phyloP scores from a whole-genome alignment of 2,329 filamentous ascomycete species.

The Teratosphaeria zuluensis region DNA sequence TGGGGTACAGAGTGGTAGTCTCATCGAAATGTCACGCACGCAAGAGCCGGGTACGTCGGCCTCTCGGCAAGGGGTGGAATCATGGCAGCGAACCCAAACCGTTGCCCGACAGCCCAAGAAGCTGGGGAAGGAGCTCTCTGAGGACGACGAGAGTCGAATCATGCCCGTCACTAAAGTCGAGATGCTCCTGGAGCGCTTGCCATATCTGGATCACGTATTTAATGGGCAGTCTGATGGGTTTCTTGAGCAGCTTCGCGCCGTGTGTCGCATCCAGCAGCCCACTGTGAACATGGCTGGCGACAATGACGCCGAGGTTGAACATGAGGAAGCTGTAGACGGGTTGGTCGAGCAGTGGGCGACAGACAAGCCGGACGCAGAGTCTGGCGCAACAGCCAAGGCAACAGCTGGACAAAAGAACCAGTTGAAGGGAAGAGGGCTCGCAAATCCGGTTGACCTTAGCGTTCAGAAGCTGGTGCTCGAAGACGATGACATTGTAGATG shows the following conservation, averaged over 20 bases:
- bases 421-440: conserved; percentile 6
- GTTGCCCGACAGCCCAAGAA: background rate
- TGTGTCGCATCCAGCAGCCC: conserved; percentile 44
- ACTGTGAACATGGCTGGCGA: conserved; percentile 8
- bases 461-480: conserved; percentile 30
- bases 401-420: background rate
- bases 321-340: conserved; percentile 1
- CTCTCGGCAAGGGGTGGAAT: conserved; percentile 9
- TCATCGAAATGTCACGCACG: background rate
- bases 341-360: conserved; percentile 33
- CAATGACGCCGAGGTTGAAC: conserved; percentile 22
- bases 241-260: conserved; percentile 58
- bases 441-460: conserved; percentile 15
- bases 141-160: background rate
- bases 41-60: background rate
- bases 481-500: conserved; percentile 40
- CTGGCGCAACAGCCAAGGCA: background rate
- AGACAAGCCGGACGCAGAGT: conserved; percentile 26
- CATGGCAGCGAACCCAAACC: conserved; percentile 12
- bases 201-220: conserved; percentile 66
- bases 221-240: conserved; percentile 23
- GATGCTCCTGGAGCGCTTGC: conserved; percentile 74
- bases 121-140: background rate
- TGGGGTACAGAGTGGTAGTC: conserved; percentile 39
- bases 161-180: conserved; percentile 52